phyloP scores from a whole-genome alignment of 305 asterid species.

The Rubia tinctorum region DNA sequence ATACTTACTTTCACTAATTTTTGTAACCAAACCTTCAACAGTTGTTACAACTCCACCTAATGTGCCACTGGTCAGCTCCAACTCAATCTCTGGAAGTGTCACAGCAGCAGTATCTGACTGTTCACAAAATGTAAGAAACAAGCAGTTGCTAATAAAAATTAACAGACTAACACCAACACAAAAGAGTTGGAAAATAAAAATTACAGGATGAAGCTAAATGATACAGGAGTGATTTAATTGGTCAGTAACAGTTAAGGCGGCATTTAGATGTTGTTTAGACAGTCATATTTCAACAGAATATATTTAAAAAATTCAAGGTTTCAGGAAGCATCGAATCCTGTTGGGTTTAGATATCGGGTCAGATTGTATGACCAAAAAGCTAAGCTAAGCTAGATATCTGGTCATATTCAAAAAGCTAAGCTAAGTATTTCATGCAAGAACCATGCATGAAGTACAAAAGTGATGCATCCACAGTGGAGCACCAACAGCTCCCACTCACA shows the following conservation, averaged over 20 bases:
- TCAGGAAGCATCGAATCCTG: not conserved
- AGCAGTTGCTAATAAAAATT: not conserved
- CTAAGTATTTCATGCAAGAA: not conserved
- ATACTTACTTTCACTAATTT: slow-evolving; percentile 78
- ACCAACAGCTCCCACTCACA: not conserved
- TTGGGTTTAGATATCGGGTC: too few relatives aligned
- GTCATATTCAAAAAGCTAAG: not conserved
- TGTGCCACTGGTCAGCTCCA: slow-evolving; percentile 87
- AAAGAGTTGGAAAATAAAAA: not conserved
- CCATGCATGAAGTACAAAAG: not conserved
- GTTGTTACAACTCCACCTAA: slow-evolving; percentile 95
- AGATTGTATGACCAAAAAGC: too few relatives aligned
- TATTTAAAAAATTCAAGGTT: not conserved
- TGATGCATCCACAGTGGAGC: too few relatives aligned
- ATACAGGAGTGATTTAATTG: too few relatives aligned
- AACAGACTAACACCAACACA: not conserved
- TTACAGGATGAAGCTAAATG: not conserved
- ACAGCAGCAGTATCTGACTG: slow-evolving; percentile 91
- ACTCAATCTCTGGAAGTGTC: slow-evolving; percentile 71
- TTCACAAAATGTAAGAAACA: not conserved
- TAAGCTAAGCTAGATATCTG: too few relatives aligned
- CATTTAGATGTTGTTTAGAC: not conserved
- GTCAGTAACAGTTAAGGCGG: not conserved
- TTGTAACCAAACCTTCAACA: slow-evolving; percentile 84
- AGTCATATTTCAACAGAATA: not conserved